Evolutionary conservation across 495 filamentous ascomycete genomes (phyloP).

Genomic region (Schizothecium vesticola): DNA sequence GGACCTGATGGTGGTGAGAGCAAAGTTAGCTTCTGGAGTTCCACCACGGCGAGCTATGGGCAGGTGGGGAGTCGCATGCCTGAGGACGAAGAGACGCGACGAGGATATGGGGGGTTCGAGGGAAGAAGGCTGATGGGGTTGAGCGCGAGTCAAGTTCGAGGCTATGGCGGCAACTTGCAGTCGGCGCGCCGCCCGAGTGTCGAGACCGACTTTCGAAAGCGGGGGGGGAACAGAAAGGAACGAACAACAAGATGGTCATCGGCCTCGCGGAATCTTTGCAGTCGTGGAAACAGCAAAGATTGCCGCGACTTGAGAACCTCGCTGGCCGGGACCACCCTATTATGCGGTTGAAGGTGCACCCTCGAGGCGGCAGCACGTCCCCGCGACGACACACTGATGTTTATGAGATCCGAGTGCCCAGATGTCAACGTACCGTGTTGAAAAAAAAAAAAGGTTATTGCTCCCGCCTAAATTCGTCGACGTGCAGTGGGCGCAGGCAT

Average conservation of each 20-base stretch:
- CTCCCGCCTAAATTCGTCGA: conserved; percentile 10
- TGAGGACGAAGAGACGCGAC: neutral
- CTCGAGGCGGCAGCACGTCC: conserved; percentile 9
- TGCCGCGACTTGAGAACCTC: neutral
- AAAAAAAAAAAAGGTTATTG: neutral
- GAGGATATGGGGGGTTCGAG: neutral
- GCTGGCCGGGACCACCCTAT: neutral
- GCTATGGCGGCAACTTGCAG: neutral
- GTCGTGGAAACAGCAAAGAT: neutral
- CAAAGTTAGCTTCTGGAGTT: conserved; percentile 3
- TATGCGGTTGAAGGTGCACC: neutral
- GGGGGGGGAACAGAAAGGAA: neutral
- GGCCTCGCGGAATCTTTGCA: neutral
- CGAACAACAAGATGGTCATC: neutral
- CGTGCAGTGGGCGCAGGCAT: conserved; percentile 9
- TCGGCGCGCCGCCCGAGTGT: neutral
- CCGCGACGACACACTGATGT: conserved; percentile 14
- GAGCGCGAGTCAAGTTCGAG: conserved; percentile 7
- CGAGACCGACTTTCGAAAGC: neutral
- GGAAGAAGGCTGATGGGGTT: neutral
- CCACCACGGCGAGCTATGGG: neutral
- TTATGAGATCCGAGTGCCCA: conserved; percentile 16
- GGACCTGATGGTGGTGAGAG: neutral
- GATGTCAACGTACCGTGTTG: conserved; percentile 17
- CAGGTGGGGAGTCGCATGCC: neutral